phyloP scores from a whole-genome alignment of 1,139 yeast species.

The Petasospora fabianii region DNA sequence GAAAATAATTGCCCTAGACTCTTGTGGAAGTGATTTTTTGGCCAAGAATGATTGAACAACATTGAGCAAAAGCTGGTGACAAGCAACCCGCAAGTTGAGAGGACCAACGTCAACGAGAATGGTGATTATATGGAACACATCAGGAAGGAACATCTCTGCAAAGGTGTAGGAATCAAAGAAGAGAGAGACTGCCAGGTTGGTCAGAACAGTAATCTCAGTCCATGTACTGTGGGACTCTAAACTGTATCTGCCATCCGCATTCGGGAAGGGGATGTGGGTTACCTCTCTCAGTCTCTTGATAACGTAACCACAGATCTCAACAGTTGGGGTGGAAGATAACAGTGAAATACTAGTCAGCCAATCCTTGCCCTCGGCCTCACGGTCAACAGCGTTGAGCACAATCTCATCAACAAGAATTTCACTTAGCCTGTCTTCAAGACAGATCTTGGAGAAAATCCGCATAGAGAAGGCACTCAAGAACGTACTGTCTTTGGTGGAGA shows the following conservation, averaged over 20 bases:
- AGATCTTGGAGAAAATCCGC: conserved; percentile 68
- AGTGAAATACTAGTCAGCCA: conserved; percentile 64
- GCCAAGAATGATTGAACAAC: conserved; percentile 69
- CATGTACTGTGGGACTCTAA: conserved; percentile 58
- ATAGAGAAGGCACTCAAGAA: conserved; percentile 49
- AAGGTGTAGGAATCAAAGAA: conserved; percentile 69
- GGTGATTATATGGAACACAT: conserved; percentile 65
- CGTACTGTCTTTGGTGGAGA: conserved; percentile 43
- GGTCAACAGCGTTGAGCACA: conserved; percentile 69
- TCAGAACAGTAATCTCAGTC: conserved; percentile 69
- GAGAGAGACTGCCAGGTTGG: conserved; percentile 61
- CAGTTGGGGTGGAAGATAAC: conserved; percentile 62
- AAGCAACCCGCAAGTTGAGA: conserved; percentile 59
- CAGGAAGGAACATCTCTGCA: conserved; percentile 69
- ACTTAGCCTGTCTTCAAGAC: conserved; percentile 57
- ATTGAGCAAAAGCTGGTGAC: conserved; percentile 65
- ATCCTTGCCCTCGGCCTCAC: conserved; percentile 66
- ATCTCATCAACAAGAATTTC: conserved; percentile 67
- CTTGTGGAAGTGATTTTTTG: conserved; percentile 47
- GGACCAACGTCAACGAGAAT: conserved; percentile 73
- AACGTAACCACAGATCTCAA: conserved; percentile 68
- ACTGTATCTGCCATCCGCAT: conserved; percentile 32
- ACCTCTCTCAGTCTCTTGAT: conserved; percentile 47
- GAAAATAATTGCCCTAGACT: conserved; percentile 44
- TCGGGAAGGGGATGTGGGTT: conserved; percentile 49